These are phyloP conservation scores for Xylariales sp. DNA, from an alignment of 2,329 filamentous ascomycete genomes.

Conservation along the genomic window DNA sequence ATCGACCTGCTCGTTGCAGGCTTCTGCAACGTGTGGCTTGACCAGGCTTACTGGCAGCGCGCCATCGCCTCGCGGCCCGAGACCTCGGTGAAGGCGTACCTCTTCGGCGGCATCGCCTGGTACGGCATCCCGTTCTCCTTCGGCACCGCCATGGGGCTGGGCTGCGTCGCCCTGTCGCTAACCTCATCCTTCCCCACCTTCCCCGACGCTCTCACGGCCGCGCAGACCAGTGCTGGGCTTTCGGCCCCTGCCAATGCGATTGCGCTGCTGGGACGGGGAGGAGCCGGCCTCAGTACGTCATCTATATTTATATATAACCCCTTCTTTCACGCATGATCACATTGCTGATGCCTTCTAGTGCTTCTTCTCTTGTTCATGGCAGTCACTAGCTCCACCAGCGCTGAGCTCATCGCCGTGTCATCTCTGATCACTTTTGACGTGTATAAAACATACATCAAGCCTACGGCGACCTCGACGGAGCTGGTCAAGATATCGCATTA, in stretches of 20 bases:
- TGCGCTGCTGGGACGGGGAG: slow-evolving; percentile 30
- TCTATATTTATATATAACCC: too few relatives aligned
- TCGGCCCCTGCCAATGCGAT: slow-evolving; percentile 25
- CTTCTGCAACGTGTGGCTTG: slow-evolving; percentile 32
- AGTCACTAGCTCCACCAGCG: slow-evolving; percentile 36
- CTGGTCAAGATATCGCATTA: slow-evolving; percentile 27
- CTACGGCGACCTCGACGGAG: slow-evolving; percentile 21
- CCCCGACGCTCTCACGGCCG: slow-evolving; percentile 21
- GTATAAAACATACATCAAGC: slow-evolving; percentile 32
- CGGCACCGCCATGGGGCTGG: slow-evolving; percentile 29
- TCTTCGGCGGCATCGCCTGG: slow-evolving; percentile 35
- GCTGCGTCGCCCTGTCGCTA: slow-evolving; percentile 23
- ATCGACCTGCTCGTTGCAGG: slow-evolving; percentile 30
- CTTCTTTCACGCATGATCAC: too few relatives aligned
- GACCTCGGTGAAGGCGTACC: slow-evolving; percentile 34
- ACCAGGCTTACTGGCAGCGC: slow-evolving; percentile 40
- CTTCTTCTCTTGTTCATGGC: slow-evolving; percentile 43
- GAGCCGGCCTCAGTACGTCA: slow-evolving; percentile 24
- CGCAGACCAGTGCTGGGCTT: slow-evolving; percentile 26
- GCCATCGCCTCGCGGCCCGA: slow-evolving; percentile 36
- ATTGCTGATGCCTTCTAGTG: too few relatives aligned
- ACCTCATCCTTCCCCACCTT: slow-evolving; percentile 23
- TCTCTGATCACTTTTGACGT: slow-evolving; percentile 33
- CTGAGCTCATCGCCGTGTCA: slow-evolving; percentile 37
- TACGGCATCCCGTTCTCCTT: slow-evolving; percentile 32